A percentile compares a stretch with the other conserved stretches of the same genome.
phyloP scores from a whole-genome alignment of 805 yeast species.

The Pichia occidentalis region DNA sequence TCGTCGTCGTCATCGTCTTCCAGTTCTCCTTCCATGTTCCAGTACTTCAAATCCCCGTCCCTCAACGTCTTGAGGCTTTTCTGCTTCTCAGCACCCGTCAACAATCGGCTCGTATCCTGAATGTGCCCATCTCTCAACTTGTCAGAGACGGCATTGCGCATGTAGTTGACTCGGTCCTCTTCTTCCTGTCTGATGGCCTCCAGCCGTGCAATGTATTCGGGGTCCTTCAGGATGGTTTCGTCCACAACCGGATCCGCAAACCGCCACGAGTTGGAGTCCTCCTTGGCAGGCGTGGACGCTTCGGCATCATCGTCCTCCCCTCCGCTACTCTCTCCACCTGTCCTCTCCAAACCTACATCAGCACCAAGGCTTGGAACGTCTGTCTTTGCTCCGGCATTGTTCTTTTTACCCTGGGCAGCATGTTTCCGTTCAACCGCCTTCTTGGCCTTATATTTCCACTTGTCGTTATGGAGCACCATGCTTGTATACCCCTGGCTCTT shows the following conservation, averaged over 20 bases:
- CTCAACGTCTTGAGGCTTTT: no score
- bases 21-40: no score
- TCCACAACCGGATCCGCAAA: constrained; percentile 20
- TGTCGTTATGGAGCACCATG: constrained; percentile 48
- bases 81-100: no score
- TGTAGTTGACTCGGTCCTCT: neutral
- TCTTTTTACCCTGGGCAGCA: constrained; percentile 21
- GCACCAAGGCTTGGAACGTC: neutral
- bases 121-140: constrained; percentile 14
- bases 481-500: neutral
- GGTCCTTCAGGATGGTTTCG: constrained; percentile 17
- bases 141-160: constrained; percentile 4
- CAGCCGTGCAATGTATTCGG: constrained; percentile 16
- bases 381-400: constrained; percentile 6
- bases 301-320: constrained; percentile 6
- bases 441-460: constrained; percentile 46
- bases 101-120: no score
- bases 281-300: constrained; percentile 7
- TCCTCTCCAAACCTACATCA: no score
- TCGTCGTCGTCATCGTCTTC: no score
- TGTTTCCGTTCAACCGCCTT: constrained; percentile 38
- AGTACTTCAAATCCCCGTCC: no score
- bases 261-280: constrained; percentile 26
- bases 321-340: neutral
- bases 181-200: constrained; percentile 7